These are phyloP conservation scores for Platismatia glauca DNA, from an alignment of 495 filamentous ascomycete species.

Conservation along the genomic window DNA sequence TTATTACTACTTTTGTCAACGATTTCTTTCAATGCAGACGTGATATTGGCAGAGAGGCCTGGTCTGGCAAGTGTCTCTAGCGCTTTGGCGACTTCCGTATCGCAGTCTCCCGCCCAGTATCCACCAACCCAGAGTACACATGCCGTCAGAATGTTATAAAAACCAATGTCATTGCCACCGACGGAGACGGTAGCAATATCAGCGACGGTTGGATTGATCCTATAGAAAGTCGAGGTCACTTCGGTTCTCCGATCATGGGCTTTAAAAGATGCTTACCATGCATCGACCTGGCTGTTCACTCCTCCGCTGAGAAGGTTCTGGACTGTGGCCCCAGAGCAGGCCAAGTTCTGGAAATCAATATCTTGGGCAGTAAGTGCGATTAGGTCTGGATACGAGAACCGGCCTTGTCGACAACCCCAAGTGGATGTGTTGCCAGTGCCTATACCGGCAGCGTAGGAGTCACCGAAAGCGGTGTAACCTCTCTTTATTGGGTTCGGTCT, in stretches of 20 bases:
- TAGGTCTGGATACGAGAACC: not conserved
- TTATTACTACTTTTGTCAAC: not conserved
- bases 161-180: conserved; percentile 43
- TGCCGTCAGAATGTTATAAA: conserved; percentile 39
- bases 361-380: not conserved
- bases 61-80: conserved; percentile 23
- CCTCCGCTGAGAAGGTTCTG: not conserved
- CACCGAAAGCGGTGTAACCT: not conserved
- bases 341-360: not conserved
- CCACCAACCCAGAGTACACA: conserved; percentile 32
- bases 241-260: not conserved
- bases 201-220: not conserved
- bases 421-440: not conserved
- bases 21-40: not conserved
- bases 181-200: conserved; percentile 33
- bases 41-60: not conserved
- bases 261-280: not conserved
- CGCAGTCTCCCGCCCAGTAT: conserved; percentile 33
- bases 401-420: not conserved
- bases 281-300: not conserved
- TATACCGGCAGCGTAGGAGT: not conserved
- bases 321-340: not conserved
- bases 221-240: not conserved
- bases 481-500: not conserved
- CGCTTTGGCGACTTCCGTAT: conserved; percentile 28